Percentiles rank a stretch among this genome's conserved stretches.
phyloP scores from a whole-genome alignment of 2,329 filamentous ascomycete genomes.

The Microsporum ferrugineum region DNA sequence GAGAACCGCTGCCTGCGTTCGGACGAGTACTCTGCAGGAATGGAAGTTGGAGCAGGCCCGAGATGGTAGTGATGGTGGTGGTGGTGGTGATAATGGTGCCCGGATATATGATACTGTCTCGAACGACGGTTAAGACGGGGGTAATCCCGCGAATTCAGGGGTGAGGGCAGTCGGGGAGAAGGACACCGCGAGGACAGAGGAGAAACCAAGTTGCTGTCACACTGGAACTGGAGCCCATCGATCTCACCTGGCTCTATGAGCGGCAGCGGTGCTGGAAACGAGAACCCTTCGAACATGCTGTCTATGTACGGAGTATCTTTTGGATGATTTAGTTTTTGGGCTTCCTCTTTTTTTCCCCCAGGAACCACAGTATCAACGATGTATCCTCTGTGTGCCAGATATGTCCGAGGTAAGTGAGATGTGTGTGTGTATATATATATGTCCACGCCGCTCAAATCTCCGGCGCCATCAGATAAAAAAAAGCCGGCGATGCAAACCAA shows the following conservation, averaged over 20 bases:
- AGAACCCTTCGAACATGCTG: constrained; percentile 34
- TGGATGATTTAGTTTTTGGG: no score
- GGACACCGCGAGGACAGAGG: constrained; percentile 34
- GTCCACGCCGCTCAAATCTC: neutral
- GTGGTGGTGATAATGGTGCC: constrained; percentile 12
- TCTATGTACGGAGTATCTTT: no score
- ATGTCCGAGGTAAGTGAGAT: neutral
- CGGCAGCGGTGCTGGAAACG: constrained; percentile 29
- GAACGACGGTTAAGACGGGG: constrained; percentile 3
- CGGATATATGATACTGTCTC: constrained; percentile 4
- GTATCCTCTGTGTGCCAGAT: neutral
- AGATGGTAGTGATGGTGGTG: constrained; percentile 26
- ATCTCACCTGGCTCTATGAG: constrained; percentile 24
- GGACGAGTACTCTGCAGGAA: constrained; percentile 30
- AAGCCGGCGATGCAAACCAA: neutral
- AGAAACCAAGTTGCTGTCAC: constrained; percentile 29
- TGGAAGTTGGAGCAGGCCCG: constrained; percentile 33
- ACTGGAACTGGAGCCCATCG: constrained; percentile 24
- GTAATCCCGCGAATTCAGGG: constrained; percentile 2
- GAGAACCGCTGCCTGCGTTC: constrained; percentile 25
- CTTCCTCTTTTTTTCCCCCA: no score
- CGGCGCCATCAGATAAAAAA: neutral
- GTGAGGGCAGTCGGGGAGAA: constrained; percentile 24
- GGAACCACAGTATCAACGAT: neutral
- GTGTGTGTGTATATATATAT: neutral